phyloP scores from a whole-genome alignment of 1,139 yeast species.

The Debaryomyces psychrophilus region DNA sequence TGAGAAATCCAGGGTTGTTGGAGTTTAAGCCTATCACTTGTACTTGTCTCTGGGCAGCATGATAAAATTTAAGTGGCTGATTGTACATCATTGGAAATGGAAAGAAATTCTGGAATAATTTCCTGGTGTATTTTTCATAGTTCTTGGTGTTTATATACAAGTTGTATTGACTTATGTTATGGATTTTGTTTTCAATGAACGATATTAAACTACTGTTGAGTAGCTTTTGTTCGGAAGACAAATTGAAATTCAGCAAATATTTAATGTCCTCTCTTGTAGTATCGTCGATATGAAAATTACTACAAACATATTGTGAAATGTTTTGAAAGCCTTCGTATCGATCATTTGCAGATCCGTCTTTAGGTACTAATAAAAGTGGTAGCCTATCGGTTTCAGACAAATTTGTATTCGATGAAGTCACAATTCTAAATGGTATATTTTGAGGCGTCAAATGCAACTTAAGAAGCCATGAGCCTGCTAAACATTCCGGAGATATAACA shows the following conservation, averaged over 20 bases:
- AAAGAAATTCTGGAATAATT: conserved; percentile 56
- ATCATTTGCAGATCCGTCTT: conserved; percentile 15
- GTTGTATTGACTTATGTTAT: conserved; percentile 61
- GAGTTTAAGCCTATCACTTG: conserved; percentile 40
- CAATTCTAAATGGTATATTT: conserved; percentile 33
- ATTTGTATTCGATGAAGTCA: conserved; percentile 63
- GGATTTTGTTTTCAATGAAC: conserved; percentile 42
- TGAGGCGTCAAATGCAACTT: conserved; percentile 12
- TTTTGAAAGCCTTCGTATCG: conserved; percentile 51
- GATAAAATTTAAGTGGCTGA: conserved; percentile 61
- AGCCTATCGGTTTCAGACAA: conserved; percentile 54
- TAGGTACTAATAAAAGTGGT: conserved; percentile 53
- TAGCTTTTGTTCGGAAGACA: conserved; percentile 21
- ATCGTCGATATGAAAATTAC: conserved; percentile 26
- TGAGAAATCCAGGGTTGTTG: conserved; percentile 35
- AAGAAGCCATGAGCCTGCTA: conserved; percentile 43
- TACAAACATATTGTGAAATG: conserved; percentile 38
- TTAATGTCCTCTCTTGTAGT: conserved; percentile 1
- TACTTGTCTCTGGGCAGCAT: conserved; percentile 52
- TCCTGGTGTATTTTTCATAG: conserved; percentile 67
- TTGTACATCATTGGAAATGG: conserved; percentile 90
- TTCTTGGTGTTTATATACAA: conserved; percentile 62
- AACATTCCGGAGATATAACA: conserved; percentile 43
- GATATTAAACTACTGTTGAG: conserved; percentile 30
- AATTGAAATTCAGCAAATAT: conserved; percentile 1